A percentile compares a stretch with the other conserved stretches of the same genome.
These are phyloP conservation scores for Globisporangium recalcitrans DNA, from an alignment of 352 stramenopile species.

Conservation along the genomic window DNA sequence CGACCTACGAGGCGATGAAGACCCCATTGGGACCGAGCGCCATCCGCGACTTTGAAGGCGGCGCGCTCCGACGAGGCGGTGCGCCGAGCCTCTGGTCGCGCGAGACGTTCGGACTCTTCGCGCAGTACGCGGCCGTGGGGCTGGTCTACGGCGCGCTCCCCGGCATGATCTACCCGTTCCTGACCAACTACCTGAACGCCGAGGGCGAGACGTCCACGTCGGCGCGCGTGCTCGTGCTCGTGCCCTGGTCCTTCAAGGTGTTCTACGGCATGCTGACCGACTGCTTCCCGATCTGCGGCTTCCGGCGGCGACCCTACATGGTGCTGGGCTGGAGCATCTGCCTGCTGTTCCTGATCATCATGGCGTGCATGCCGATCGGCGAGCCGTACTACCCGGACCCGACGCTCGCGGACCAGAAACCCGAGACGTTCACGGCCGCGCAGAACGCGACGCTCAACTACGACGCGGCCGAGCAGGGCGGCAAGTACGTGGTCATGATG, in stretches of 20 bases:
- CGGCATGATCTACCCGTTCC: slow-evolving; percentile 45
- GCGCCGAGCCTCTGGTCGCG: slow-evolving; percentile 25
- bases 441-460: slow-evolving; percentile 29
- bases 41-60: slow-evolving; percentile 24
- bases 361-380: slow-evolving; percentile 34
- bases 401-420: slow-evolving; percentile 13
- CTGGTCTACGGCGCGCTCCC: slow-evolving; percentile 42
- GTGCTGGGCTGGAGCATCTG: slow-evolving; percentile 48
- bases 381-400: slow-evolving; percentile 42
- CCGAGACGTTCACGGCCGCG: slow-evolving; percentile 23
- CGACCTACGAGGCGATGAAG: slow-evolving; percentile 14
- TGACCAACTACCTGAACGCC: slow-evolving; percentile 44
- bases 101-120: slow-evolving; percentile 35
- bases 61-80: slow-evolving; percentile 37
- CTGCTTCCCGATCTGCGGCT: slow-evolving; percentile 48
- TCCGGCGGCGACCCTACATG: slow-evolving; percentile 60
- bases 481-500: slow-evolving; percentile 67
- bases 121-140: slow-evolving; percentile 47
- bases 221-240: slow-evolving; percentile 25
- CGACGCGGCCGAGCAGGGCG: slow-evolving; percentile 24
- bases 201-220: slow-evolving; percentile 25
- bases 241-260: slow-evolving; percentile 63
- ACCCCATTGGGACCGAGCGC: slow-evolving; percentile 1
- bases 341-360: slow-evolving; percentile 38
- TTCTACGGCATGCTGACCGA: slow-evolving; percentile 62